Evolutionary conservation across 352 stramenopile species (phyloP).

Genomic region (Thraustochytrium striatum): DNA sequence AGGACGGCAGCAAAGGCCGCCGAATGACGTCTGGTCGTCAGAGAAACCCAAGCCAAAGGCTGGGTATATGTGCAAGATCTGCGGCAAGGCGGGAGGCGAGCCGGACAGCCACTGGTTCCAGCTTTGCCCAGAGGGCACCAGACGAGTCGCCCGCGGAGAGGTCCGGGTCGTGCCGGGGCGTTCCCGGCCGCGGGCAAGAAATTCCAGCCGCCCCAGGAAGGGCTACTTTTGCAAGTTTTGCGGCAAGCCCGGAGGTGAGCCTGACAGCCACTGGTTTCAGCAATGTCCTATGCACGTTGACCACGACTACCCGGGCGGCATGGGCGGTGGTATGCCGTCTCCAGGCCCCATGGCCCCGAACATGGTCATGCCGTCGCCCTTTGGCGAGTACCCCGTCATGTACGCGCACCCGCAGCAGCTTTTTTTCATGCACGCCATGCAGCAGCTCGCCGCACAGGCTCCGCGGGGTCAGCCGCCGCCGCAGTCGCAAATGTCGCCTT

Average conservation of each 20-base stretch:
- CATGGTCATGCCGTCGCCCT: background rate
- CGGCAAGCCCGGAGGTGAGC: constrained; percentile 15
- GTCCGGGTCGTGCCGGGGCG: background rate
- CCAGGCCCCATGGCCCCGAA: background rate
- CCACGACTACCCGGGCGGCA: background rate
- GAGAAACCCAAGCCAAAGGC: constrained; percentile 21
- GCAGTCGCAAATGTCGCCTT: no score
- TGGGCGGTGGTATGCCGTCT: background rate
- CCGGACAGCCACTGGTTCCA: constrained; percentile 48
- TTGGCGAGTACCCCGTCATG: background rate
- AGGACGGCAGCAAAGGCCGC: background rate
- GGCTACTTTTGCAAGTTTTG: constrained; percentile 50
- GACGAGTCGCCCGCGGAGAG: background rate
- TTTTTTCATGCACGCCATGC: background rate
- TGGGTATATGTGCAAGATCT: constrained; percentile 48
- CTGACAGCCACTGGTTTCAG: constrained; percentile 43
- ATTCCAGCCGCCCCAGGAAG: constrained; percentile 36
- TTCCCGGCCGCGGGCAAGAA: background rate
- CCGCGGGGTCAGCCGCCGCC: no score
- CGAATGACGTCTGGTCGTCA: background rate
- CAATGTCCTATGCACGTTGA: background rate
- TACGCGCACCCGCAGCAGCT: background rate
- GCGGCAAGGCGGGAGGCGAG: constrained; percentile 33
- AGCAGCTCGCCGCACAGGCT: no score
- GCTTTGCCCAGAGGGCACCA: constrained; percentile 9